A percentile compares a stretch with the other conserved stretches of the same genome.
Conservation (phyloP, 345 rosid species). For the Brassica rapa region DNA sequence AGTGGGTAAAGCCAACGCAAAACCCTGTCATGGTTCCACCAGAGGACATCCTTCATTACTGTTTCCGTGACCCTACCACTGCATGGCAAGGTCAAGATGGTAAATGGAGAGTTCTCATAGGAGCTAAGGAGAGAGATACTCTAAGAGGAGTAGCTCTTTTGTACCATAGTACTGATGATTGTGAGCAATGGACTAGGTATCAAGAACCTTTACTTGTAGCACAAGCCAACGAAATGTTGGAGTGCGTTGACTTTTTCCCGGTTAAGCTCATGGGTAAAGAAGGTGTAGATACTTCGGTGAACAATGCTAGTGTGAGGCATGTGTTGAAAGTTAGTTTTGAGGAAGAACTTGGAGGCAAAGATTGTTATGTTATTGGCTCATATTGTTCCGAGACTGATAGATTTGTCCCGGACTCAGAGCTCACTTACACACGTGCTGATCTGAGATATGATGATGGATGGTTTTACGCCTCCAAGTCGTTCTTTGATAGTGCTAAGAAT, state of each 20-base stretch:
- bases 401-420: slow-evolving; percentile 46
- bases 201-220: slow-evolving; percentile 47
- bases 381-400: slow-evolving; percentile 49
- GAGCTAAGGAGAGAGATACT: slow-evolving; percentile 15
- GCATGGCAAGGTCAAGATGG: slow-evolving; percentile 69
- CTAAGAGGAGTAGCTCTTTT: slow-evolving; percentile 54
- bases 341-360: slow-evolving; percentile 31
- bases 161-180: slow-evolving; percentile 57
- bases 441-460: slow-evolving; percentile 67
- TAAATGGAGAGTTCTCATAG: slow-evolving; percentile 56
- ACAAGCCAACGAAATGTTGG: slow-evolving; percentile 59
- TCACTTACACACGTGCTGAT: slow-evolving; percentile 44
- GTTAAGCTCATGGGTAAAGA: slow-evolving; percentile 38
- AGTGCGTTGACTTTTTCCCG: slow-evolving; percentile 68
- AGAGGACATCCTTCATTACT: slow-evolving; percentile 5
- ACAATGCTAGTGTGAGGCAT: slow-evolving; percentile 45
- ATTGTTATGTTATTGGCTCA: slow-evolving; percentile 57
- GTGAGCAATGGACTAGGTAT: slow-evolving; percentile 44
- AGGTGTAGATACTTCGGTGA: slow-evolving; percentile 55
- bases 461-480: slow-evolving; percentile 68
- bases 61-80: slow-evolving; percentile 70
- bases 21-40: slow-evolving; percentile 64
- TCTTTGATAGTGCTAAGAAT: slow-evolving; percentile 56
- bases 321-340: slow-evolving; percentile 57
- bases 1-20: slow-evolving; percentile 56